phyloP scores from a whole-genome alignment of 2,329 filamentous ascomycete genomes.

The Fonsecaea pugnacius region DNA sequence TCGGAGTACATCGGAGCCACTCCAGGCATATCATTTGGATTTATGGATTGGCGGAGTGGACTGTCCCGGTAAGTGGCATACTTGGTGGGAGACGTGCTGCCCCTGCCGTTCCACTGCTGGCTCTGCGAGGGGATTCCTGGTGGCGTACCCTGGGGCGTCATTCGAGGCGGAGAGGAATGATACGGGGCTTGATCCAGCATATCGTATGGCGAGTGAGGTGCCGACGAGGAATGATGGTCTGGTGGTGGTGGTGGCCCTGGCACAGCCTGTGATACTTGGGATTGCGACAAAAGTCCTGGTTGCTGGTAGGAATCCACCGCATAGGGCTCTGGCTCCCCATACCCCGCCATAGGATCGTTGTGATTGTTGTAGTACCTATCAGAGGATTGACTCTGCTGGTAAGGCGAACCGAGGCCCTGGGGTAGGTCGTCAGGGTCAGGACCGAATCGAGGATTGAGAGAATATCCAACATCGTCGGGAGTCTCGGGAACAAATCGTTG shows the following conservation, averaged over 20 bases:
- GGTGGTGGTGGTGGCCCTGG: conserved; percentile 35
- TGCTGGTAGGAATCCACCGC: conserved; percentile 36
- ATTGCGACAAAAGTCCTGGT: conserved; percentile 52
- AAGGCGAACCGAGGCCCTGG: conserved; percentile 3
- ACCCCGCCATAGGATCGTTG: conserved; percentile 3
- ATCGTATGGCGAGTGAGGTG: conserved; percentile 20
- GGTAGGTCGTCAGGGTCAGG: conserved; percentile 26
- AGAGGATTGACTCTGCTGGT: conserved; percentile 23
- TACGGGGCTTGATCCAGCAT: conserved; percentile 12
- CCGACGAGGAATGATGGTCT: conserved; percentile 4
- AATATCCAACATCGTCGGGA: conserved; percentile 32
- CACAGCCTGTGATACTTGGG: conserved; percentile 57
- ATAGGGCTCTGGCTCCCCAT: conserved; percentile 10
- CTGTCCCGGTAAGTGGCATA: conserved; percentile 39
- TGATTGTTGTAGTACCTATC: conserved; percentile 12
- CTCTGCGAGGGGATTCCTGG: conserved; percentile 13
- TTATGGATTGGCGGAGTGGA: conserved; percentile 40
- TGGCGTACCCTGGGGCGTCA: conserved; percentile 21
- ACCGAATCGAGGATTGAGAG: conserved; percentile 23
- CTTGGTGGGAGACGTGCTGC: conserved; percentile 35
- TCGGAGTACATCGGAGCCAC: conserved; percentile 27
- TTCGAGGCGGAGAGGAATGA: conserved; percentile 26
- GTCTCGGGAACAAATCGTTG: conserved; percentile 31
- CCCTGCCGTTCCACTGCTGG: conserved; percentile 29
- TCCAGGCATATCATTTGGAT: conserved; percentile 35